Evolutionary conservation across 1,139 yeast genomes (phyloP).

Genomic region (Suhomyces maxii): DNA sequence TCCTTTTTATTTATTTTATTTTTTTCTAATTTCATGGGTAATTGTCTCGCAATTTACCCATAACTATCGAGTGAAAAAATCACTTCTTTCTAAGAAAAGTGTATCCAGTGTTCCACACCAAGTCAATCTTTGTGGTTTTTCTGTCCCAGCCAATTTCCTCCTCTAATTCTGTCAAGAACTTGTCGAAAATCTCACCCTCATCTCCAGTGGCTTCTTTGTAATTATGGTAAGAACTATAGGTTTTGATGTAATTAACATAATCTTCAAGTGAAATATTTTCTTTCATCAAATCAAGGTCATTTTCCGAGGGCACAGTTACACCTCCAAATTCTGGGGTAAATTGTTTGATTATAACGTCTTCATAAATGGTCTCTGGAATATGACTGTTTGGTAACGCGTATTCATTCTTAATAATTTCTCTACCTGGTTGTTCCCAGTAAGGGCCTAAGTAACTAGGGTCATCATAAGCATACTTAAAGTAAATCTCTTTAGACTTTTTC

Average conservation of each 20-base stretch:
- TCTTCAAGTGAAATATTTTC: conserved; percentile 23
- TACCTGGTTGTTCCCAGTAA: conserved; percentile 49
- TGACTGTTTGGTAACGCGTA: conserved; percentile 30
- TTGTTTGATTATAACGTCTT: conserved; percentile 27
- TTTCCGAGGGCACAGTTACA: conserved; percentile 14
- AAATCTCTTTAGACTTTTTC: conserved; percentile 25
- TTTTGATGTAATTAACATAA: conserved; percentile 31
- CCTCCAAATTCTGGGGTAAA: conserved; percentile 24
- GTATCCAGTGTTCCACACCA: conserved; percentile 45
- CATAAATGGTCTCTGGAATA: conserved; percentile 32
- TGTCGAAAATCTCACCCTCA: conserved; percentile 21
- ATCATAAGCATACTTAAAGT: conserved; percentile 36
- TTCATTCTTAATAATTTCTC: conserved; percentile 30
- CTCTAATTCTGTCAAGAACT: conserved; percentile 27
- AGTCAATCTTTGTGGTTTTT: conserved; percentile 29
- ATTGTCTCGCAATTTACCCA: background rate
- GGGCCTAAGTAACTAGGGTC: conserved; percentile 41
- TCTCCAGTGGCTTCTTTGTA: conserved; percentile 32
- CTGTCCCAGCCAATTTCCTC: conserved; percentile 33
- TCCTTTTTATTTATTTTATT: background rate
- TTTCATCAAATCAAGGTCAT: conserved; percentile 28
- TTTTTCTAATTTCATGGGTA: background rate
- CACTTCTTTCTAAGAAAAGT: conserved; percentile 31
- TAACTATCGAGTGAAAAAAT: background rate
- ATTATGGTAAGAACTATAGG: conserved; percentile 42